Evolutionary conservation across 225 moss, liverwort and hornwort genomes (phyloP).

Genomic region (Thuidium tamariscinum): DNA sequence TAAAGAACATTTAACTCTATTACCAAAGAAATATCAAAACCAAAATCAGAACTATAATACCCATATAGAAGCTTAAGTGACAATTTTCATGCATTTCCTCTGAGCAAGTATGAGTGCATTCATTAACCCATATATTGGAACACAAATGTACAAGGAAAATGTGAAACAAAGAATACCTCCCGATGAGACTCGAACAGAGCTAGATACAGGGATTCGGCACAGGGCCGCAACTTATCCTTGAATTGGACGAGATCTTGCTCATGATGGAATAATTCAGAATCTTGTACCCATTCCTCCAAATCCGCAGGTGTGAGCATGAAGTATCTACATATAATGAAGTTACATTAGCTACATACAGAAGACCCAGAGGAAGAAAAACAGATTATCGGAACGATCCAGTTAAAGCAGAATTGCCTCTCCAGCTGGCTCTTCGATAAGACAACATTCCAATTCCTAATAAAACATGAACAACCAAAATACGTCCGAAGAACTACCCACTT

Average conservation of each 20-base stretch:
- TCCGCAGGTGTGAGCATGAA: conserved; percentile 78
- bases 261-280: conserved; percentile 93
- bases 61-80: neutral
- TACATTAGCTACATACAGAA: conserved; percentile 3
- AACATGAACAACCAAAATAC: neutral
- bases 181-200: conserved; percentile 94
- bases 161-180: conserved; percentile 48
- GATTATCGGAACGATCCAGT: neutral
- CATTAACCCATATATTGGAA: neutral
- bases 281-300: conserved; percentile 94
- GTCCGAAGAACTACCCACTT: neutral
- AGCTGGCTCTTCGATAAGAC: neutral
- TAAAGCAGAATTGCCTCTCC: neutral
- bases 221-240: conserved; percentile 95
- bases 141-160: neutral
- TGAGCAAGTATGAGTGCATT: neutral
- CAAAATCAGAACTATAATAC: neutral
- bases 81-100: neutral
- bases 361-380: neutral
- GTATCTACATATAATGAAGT: conserved; percentile 42
- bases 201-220: conserved; percentile 92
- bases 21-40: neutral
- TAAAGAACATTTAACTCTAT: neutral
- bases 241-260: conserved; percentile 96
- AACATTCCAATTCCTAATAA: neutral